Conservation (phyloP, 1,139 yeast species). For the Suhomyces kunorum region DNA sequence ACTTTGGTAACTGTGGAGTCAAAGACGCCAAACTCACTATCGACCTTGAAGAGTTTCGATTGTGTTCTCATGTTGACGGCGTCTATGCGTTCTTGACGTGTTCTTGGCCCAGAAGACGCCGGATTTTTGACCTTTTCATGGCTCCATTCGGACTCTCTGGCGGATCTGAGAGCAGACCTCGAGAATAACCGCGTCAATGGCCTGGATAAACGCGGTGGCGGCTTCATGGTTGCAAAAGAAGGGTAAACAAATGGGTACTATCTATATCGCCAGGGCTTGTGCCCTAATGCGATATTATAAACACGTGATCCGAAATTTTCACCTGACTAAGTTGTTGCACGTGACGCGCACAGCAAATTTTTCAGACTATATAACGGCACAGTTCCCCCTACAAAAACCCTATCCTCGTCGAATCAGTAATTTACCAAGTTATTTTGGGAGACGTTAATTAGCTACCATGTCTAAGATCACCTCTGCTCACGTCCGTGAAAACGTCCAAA, state of each 20-base stretch:
- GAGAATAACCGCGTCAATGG: slow-evolving; percentile 3
- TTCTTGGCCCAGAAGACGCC: slow-evolving; percentile 13
- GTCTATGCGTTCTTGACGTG: slow-evolving; percentile 31
- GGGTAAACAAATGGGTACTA: background rate
- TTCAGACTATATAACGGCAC: slow-evolving; percentile 8
- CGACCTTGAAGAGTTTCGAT: slow-evolving; percentile 31
- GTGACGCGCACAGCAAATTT: slow-evolving; percentile 4
- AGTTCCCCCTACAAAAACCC: background rate
- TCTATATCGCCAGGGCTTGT: slow-evolving; percentile 4
- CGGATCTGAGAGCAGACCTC: slow-evolving; percentile 1
- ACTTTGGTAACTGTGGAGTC: slow-evolving; percentile 29
- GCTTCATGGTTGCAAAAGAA: background rate
- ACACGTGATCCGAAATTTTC: slow-evolving; percentile 1
- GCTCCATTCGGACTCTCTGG: slow-evolving; percentile 14
- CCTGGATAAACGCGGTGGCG: background rate
- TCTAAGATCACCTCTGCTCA: slow-evolving; percentile 91
- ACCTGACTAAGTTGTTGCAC: background rate
- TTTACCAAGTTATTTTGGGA: slow-evolving; percentile 62
- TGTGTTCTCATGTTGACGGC: slow-evolving; percentile 26
- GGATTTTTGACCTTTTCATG: slow-evolving; percentile 13
- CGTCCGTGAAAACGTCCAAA: slow-evolving; percentile 96
- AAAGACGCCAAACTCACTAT: slow-evolving; percentile 32
- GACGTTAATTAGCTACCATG: slow-evolving; percentile 66
- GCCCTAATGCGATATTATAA: slow-evolving; percentile 1
- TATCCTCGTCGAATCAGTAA: slow-evolving; percentile 56